These are phyloP conservation scores for Sugiyamaella castrensis DNA, from an alignment of 1,139 yeast genomes.

Conservation along the genomic window DNA sequence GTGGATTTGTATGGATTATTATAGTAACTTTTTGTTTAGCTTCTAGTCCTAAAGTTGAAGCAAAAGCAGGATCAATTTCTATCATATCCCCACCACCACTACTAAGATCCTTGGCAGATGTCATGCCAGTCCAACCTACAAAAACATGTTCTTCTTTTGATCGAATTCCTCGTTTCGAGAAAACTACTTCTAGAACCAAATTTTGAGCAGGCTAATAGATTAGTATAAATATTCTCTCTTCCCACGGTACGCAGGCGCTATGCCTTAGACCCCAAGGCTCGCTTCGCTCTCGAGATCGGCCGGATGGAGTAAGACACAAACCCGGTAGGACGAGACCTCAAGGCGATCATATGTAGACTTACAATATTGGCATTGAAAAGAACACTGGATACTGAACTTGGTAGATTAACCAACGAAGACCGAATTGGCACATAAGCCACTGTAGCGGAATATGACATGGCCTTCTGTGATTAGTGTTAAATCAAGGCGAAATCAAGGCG, in stretches of 20 bases:
- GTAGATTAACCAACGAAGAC: slow-evolving; percentile 55
- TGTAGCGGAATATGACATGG: slow-evolving; percentile 14
- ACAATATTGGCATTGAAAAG: slow-evolving; percentile 54
- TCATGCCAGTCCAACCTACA: slow-evolving; percentile 86
- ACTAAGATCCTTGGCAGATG: slow-evolving; percentile 37
- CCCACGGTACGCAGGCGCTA: not conserved
- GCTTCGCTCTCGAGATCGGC: not conserved
- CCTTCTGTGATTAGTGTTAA: not conserved
- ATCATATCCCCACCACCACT: slow-evolving; percentile 40
- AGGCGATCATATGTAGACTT: slow-evolving; percentile 22
- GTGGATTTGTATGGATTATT: slow-evolving; percentile 43
- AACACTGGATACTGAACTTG: slow-evolving; percentile 48
- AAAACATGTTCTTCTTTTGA: slow-evolving; percentile 40
- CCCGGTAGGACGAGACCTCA: not conserved
- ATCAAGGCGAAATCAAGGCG: no score
- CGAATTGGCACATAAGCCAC: slow-evolving; percentile 12
- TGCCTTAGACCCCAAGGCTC: not conserved
- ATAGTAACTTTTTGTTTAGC: slow-evolving; percentile 47
- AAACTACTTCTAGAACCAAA: slow-evolving; percentile 51
- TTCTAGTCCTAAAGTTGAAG: slow-evolving; percentile 42
- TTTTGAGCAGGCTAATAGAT: slow-evolving; percentile 49
- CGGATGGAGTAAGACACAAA: no score
- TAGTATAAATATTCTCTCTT: not conserved
- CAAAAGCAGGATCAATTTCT: slow-evolving; percentile 59
- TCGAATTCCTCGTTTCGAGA: slow-evolving; percentile 37